Evolutionary conservation across 2,329 filamentous ascomycete genomes (phyloP).

Genomic region (Apiospora phragmitis): DNA sequence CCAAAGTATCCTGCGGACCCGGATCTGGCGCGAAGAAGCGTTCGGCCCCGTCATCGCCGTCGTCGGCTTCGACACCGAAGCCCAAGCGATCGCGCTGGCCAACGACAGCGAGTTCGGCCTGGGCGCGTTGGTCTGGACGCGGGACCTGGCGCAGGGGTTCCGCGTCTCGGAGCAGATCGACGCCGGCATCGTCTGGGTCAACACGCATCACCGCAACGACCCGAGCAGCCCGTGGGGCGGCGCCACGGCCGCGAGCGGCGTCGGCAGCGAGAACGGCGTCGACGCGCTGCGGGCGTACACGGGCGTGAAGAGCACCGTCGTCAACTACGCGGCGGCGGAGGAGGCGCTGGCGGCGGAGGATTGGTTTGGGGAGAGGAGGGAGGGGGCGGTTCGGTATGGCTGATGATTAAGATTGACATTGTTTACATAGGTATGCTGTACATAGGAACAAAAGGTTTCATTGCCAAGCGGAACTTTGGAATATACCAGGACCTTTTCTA

Average conservation of each 20-base stretch:
- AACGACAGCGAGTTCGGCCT: constrained; percentile 78
- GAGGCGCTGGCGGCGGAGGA: constrained; percentile 57
- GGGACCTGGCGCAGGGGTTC: constrained; percentile 71
- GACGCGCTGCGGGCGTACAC: constrained; percentile 64
- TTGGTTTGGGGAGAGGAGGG: constrained; percentile 65
- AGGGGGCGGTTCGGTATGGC: constrained; percentile 58
- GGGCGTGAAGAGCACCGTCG: constrained; percentile 64
- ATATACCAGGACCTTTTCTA: too few relatives aligned
- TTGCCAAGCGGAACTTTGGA: too few relatives aligned
- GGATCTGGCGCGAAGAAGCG: constrained; percentile 78
- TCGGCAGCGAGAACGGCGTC: constrained; percentile 72
- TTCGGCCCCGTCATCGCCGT: constrained; percentile 81
- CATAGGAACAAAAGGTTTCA: too few relatives aligned
- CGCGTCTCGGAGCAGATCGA: constrained; percentile 70
- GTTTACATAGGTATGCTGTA: too few relatives aligned
- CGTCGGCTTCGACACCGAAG: constrained; percentile 72
- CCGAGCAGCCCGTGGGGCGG: constrained; percentile 72
- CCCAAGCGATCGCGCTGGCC: constrained; percentile 67
- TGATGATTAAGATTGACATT: too few relatives aligned
- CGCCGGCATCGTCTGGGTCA: constrained; percentile 61
- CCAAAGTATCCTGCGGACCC: constrained; percentile 66
- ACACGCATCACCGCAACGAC: constrained; percentile 71
- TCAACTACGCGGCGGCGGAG: constrained; percentile 64
- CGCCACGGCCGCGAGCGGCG: constrained; percentile 59
- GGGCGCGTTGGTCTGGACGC: constrained; percentile 76